phyloP scores from a whole-genome alignment of 2,329 filamentous ascomycete genomes.

The Ceratocystis papillata region DNA sequence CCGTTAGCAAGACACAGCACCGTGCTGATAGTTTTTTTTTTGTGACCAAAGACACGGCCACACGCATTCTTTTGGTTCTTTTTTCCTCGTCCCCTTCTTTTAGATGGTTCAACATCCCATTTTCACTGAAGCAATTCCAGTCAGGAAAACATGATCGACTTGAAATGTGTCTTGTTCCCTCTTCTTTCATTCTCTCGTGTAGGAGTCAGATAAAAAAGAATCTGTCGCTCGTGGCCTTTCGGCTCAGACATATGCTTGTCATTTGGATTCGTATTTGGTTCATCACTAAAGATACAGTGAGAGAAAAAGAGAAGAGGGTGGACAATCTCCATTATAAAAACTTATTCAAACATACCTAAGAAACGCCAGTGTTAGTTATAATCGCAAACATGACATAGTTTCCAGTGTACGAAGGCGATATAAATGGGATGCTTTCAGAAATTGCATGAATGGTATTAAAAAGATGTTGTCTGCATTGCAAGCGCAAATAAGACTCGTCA shows the following conservation, averaged over 20 bases:
- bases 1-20: slow-evolving; percentile 13
- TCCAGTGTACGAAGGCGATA: neutral
- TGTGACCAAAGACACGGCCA: neutral
- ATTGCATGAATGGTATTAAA: slow-evolving; percentile 63
- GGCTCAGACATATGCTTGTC: slow-evolving; percentile 99
- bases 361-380: slow-evolving; percentile 3
- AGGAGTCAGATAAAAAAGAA: slow-evolving; percentile 23
- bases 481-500: slow-evolving; percentile 71
- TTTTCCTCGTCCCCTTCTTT: neutral
- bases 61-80: neutral
- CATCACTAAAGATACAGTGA: slow-evolving; percentile 22
- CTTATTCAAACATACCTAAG: neutral
- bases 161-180: neutral
- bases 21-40: neutral
- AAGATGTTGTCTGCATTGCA: slow-evolving; percentile 58
- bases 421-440: slow-evolving; percentile 34
- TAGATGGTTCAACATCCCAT: neutral
- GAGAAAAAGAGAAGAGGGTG: neutral
- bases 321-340: neutral
- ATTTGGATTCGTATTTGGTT: slow-evolving; percentile 53
- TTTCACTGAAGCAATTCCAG: neutral
- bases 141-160: neutral
- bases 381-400: neutral
- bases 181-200: slow-evolving; percentile 9
- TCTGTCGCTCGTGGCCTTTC: slow-evolving; percentile 33